Base-by-base conservation (phyloP, 2,329 filamentous ascomycete species). In the Sporothrix dimorphospora region DNA sequence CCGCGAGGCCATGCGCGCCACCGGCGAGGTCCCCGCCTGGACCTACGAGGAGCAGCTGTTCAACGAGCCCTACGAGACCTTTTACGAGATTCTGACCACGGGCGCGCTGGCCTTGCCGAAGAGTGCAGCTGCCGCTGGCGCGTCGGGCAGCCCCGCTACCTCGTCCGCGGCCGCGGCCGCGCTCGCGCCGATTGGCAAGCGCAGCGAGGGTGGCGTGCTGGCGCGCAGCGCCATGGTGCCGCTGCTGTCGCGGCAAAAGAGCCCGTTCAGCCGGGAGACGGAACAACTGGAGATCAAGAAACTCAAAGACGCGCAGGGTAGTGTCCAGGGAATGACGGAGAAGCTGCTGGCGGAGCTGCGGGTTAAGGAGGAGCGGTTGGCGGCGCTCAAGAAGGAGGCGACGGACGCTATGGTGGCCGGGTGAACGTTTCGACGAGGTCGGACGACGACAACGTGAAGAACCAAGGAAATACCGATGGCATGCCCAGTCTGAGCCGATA, bases 21-120 rank as follows among this genome's bases (percentile, higher is more conserved):
- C 83, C 81, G 88, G 83, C 75, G 86, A 91, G 78, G 90, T 98
- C 59, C 84, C 91, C 42, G 89, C 90, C 68, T 95, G 96, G 87
- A 91, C 90, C 72, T 94, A 98, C 79, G 96, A 99, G 81, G 94
- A 97, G 79, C 92, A 98, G 75, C 88, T 98, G 67, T 99, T 99
- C 86, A 98, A 97, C 82, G 96, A 99, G 81, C 96, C 96, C 0
- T 96, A 94, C 77, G 93, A 97, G 81, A 89, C 92, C 61, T 95
- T 99, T 79, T 98, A 93, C 82, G 93, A 97, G 74, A 85, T 93
- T 38, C 85, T 99, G 74, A 98, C 94, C 1, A 86, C 87, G 6
- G 93, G 93, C 73, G 89, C 90, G 34, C 88, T 86, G 81, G 75
- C 84, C 78, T 78, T 80, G 75, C 74, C 80, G 65, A 74, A 75